These are phyloP conservation scores for Heliosperma pusillum DNA, from an alignment of 148 eudicot genomes.

Conservation along the genomic window DNA sequence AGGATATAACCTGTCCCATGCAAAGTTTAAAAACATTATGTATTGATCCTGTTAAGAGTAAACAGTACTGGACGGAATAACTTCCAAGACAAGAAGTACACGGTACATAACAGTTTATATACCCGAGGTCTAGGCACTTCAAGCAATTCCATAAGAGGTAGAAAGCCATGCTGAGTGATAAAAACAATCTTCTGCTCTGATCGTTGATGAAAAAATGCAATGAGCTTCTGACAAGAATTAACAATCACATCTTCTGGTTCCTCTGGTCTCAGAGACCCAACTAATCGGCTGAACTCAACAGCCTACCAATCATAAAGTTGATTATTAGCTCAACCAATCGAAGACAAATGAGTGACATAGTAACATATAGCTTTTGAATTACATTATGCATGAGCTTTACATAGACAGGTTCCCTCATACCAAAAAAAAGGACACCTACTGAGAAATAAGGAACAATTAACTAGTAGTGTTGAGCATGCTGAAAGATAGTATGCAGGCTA, in stretches of 20 bases:
- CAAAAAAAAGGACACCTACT: neutral
- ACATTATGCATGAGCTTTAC: neutral
- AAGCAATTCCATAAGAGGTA: constrained; percentile 90
- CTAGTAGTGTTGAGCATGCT: too few relatives aligned
- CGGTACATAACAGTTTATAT: constrained; percentile 29
- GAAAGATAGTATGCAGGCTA: too few relatives aligned
- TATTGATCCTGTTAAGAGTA: neutral
- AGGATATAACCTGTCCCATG: constrained; percentile 70
- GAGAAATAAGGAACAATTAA: neutral
- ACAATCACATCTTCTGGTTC: constrained; percentile 90
- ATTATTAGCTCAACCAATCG: constrained; percentile 6
- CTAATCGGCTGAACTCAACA: constrained; percentile 89
- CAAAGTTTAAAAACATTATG: constrained; percentile 1
- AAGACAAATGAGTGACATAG: neutral
- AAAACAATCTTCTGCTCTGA: constrained; percentile 87
- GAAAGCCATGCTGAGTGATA: constrained; percentile 87
- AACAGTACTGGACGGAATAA: neutral
- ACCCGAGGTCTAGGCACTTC: constrained; percentile 85
- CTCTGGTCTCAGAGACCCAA: constrained; percentile 73
- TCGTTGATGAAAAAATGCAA: constrained; percentile 77
- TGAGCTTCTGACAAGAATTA: constrained; percentile 85
- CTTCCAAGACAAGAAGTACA: constrained; percentile 3
- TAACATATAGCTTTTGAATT: neutral
- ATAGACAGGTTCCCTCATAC: too few relatives aligned
- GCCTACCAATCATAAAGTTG: constrained; percentile 43